Evolutionary conservation across 2,329 filamentous ascomycete genomes (phyloP).

Genomic region (Mariannaea elegans): DNA sequence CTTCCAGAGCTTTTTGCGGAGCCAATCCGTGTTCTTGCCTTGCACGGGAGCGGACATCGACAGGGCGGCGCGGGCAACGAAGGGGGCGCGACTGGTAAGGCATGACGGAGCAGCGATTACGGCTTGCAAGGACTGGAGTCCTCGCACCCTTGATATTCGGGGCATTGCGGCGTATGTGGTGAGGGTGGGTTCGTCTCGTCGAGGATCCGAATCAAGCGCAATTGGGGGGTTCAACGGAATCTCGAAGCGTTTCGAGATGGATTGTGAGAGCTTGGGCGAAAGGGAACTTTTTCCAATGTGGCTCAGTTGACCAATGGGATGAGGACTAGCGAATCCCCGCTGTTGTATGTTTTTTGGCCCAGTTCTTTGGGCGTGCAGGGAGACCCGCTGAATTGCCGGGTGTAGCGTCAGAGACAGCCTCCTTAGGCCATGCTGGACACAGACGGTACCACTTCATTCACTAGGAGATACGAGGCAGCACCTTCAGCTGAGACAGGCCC

Average conservation of each 20-base stretch:
- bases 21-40: slow-evolving; percentile 48
- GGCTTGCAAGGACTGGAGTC: slow-evolving; percentile 44
- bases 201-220: slow-evolving; percentile 22
- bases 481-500: slow-evolving; percentile 3
- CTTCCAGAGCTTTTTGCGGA: slow-evolving; percentile 53
- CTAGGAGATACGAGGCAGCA: slow-evolving; percentile 2
- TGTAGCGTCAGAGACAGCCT: slow-evolving; percentile 14
- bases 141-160: slow-evolving; percentile 51
- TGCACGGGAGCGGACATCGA: slow-evolving; percentile 46
- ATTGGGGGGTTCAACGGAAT: slow-evolving; percentile 21
- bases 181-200: neutral
- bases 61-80: slow-evolving; percentile 41
- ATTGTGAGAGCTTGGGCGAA: slow-evolving; percentile 3
- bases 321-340: neutral
- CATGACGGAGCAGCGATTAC: slow-evolving; percentile 34
- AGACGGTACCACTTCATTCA: neutral
- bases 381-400: slow-evolving; percentile 14
- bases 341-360: neutral
- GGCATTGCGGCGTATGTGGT: slow-evolving; percentile 46
- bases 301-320: slow-evolving; percentile 37
- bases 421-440: neutral
- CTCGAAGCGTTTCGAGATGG: slow-evolving; percentile 23
- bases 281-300: slow-evolving; percentile 41
- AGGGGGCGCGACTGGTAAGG: slow-evolving; percentile 33
- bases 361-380: neutral